A percentile compares a stretch with the other conserved stretches of the same genome.
phyloP scores from a whole-genome alignment of 192 early-diverging fungal genomes.

The Coemansia sp. region DNA sequence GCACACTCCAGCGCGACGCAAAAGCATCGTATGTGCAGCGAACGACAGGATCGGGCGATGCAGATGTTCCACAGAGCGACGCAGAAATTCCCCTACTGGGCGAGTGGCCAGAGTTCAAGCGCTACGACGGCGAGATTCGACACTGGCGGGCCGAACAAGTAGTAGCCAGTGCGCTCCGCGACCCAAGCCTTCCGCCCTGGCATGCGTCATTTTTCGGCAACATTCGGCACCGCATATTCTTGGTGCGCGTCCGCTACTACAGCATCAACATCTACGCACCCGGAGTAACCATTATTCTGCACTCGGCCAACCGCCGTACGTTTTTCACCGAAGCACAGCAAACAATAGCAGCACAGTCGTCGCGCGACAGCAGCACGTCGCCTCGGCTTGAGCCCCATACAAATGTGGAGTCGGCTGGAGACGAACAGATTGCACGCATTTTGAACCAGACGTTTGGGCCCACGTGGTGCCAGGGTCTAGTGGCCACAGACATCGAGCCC shows the following conservation, averaged over 20 bases:
- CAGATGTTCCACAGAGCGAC: not conserved
- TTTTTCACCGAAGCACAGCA: slow-evolving; percentile 28
- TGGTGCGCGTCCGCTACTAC: slow-evolving; percentile 36
- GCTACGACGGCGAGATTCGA: slow-evolving; percentile 17
- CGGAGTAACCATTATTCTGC: slow-evolving; percentile 22
- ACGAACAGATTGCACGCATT: slow-evolving; percentile 14
- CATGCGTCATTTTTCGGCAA: slow-evolving; percentile 22
- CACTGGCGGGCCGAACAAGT: slow-evolving; percentile 14
- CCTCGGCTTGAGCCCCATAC: not conserved
- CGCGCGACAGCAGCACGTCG: slow-evolving; percentile 10
- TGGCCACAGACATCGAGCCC: slow-evolving; percentile 22
- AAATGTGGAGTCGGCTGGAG: slow-evolving; percentile 1
- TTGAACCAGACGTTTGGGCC: slow-evolving; percentile 22
- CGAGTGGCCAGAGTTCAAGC: slow-evolving; percentile 17
- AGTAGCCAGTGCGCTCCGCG: slow-evolving; percentile 15
- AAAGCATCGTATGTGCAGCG: slow-evolving; percentile 20
- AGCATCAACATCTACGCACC: slow-evolving; percentile 25
- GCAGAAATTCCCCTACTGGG: slow-evolving; percentile 7
- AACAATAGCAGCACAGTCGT: not conserved
- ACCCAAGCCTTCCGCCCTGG: slow-evolving; percentile 9
- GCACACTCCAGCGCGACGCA: slow-evolving; percentile 21
- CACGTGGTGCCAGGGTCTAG: slow-evolving; percentile 22
- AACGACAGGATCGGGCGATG: not conserved
- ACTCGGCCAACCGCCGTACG: slow-evolving; percentile 39
- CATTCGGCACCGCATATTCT: slow-evolving; percentile 16